phyloP scores from a whole-genome alignment of 805 yeast genomes.

The Blastobotrys chiropterorum region DNA sequence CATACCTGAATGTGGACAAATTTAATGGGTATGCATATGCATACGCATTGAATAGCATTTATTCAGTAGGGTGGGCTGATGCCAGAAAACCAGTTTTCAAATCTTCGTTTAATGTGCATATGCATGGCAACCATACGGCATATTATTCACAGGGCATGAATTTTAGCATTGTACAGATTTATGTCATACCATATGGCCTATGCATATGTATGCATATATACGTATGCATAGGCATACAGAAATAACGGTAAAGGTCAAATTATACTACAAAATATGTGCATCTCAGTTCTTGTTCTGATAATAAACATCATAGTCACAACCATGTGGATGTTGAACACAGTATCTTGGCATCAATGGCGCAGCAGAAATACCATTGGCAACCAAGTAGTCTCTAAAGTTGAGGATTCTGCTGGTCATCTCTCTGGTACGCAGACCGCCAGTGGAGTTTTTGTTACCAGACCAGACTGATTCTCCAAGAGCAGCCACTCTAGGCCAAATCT shows the following conservation, averaged over 20 bases:
- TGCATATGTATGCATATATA: background rate
- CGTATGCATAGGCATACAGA: background rate
- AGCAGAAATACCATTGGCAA: slow-evolving; percentile 32
- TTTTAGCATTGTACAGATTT: no score
- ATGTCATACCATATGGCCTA: background rate
- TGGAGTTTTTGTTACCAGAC: slow-evolving; percentile 35
- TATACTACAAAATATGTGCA: no score
- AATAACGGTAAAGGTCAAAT: no score
- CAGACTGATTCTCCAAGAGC: slow-evolving; percentile 38
- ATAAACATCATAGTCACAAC: slow-evolving; percentile 28
- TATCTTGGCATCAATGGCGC: slow-evolving; percentile 35
- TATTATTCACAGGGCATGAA: no score
- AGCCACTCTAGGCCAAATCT: slow-evolving; percentile 38
- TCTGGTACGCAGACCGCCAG: slow-evolving; percentile 29
- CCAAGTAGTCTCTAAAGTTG: slow-evolving; percentile 36
- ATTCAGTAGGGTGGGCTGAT: no score
- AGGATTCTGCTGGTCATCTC: slow-evolving; percentile 33
- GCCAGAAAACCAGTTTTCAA: no score
- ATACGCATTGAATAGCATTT: background rate
- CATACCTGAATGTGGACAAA: background rate
- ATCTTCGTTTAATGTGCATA: no score
- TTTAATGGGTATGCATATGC: background rate
- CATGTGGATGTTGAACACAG: slow-evolving; percentile 35
- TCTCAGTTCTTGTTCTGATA: background rate
- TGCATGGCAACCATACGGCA: no score